Conservation (phyloP, 148 eudicot genomes). For the Persicaria maculosa region DNA sequence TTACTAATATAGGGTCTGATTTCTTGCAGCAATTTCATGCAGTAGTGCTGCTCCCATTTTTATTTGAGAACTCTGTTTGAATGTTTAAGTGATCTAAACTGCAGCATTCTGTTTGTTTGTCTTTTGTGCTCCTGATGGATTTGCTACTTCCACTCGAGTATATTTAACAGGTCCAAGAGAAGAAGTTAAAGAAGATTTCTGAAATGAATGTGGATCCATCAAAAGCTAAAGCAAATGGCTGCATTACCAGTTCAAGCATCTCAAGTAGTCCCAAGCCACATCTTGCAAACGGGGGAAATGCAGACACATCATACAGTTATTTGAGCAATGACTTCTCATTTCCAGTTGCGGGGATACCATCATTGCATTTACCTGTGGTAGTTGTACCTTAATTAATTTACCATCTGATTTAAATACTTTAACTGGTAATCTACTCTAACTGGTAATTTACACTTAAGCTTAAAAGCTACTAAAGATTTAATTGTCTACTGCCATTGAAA, state of each 20-base stretch:
- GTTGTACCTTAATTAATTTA: constrained; percentile 30
- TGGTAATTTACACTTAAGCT: no score
- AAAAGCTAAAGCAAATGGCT: constrained; percentile 45
- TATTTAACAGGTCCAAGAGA: constrained; percentile 59
- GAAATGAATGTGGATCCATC: constrained; percentile 56
- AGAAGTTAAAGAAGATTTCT: constrained; percentile 61
- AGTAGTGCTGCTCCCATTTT: constrained; percentile 13
- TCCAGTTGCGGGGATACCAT: constrained; percentile 38
- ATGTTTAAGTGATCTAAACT: background rate
- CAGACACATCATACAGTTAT: constrained; percentile 26
- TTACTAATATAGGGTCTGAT: constrained; percentile 16
- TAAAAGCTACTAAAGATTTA: no score
- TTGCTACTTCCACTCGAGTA: background rate
- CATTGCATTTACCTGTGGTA: constrained; percentile 73
- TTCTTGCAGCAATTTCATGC: constrained; percentile 47
- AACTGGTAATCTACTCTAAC: no score
- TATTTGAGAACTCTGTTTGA: background rate
- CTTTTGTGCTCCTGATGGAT: background rate
- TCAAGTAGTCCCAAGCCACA: constrained; percentile 23
- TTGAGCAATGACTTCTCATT: constrained; percentile 30
- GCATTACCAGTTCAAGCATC: constrained; percentile 35
- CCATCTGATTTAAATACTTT: background rate
- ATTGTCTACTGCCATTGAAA: no score
- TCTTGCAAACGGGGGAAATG: constrained; percentile 47
- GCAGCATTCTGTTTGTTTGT: background rate